A percentile compares a stretch with the other conserved stretches of the same genome.
These are phyloP conservation scores for Amphichorda felina DNA, from an alignment of 2,329 filamentous ascomycete genomes.

Conservation along the genomic window DNA sequence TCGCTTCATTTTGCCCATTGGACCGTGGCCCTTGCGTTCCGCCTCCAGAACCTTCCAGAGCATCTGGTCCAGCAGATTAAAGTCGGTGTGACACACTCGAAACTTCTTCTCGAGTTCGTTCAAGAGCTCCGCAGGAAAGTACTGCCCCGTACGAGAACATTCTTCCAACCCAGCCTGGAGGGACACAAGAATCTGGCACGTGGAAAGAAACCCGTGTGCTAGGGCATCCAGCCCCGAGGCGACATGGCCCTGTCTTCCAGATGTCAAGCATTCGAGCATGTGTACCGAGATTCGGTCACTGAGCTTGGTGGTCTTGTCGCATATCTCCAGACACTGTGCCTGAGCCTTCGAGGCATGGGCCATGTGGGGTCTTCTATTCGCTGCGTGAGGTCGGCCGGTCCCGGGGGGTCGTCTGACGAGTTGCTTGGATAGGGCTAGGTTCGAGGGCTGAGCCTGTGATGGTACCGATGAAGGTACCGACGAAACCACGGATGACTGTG, in stretches of 20 bases:
- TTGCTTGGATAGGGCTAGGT: no score
- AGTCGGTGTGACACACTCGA: slow-evolving; percentile 46
- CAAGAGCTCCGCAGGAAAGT: slow-evolving; percentile 47
- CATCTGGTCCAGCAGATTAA: slow-evolving; percentile 51
- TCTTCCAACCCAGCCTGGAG: slow-evolving; percentile 55
- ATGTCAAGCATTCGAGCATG: slow-evolving; percentile 51
- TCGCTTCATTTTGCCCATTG: slow-evolving; percentile 46
- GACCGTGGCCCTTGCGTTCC: slow-evolving; percentile 39
- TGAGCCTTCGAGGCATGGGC: slow-evolving; percentile 13
- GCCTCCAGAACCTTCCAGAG: slow-evolving; percentile 49
- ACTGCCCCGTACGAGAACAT: slow-evolving; percentile 33
- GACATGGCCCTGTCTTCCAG: slow-evolving; percentile 33
- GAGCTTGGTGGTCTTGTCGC: slow-evolving; percentile 44
- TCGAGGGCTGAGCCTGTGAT: no score
- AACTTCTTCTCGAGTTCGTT: slow-evolving; percentile 55
- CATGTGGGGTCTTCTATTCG: no score
- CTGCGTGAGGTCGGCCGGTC: no score
- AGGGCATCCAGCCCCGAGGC: slow-evolving; percentile 45
- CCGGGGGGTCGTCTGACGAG: no score
- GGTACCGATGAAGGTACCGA: no score
- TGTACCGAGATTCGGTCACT: slow-evolving; percentile 54
- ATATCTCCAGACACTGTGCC: slow-evolving; percentile 27
- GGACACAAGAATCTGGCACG: slow-evolving; percentile 54
- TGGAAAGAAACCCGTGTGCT: slow-evolving; percentile 55
- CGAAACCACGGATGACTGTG: no score